Base-by-base conservation (phyloP, 257 asterid genomes). In the Forsythia viridissima region DNA sequence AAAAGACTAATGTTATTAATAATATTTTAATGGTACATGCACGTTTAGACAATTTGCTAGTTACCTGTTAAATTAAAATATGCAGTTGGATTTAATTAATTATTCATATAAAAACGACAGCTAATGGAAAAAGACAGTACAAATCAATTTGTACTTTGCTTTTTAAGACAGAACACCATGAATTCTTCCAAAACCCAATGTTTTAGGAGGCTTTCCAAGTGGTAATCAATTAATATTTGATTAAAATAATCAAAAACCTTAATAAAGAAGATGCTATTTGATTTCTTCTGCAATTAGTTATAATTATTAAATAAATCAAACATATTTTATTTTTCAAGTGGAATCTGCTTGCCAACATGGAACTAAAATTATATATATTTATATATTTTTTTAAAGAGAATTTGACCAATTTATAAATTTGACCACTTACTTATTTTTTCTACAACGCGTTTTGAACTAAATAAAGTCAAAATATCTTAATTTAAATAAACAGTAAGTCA, bases 271-370 rank as follows among this genome's bases (percentile, higher is more conserved):
- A 41, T 0, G 24, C 13, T 44, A 8, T 44, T 67, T n/a, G 30
- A 57, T 57, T 16, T 57, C 34, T 57, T n/a, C 30, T 18, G 21
- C 7, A 44, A 44, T 44, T 10, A 44, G 13, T 52, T 52, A 52
- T 52, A 52, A 13, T 13, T 59, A 20, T 59, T 18, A 4, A 59
- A 59, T 20, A 18, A 20, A 59, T 59, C 67, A 34, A 3, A 21
- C 67, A 59, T 59, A 59, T 18, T 59, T 59, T 59, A 20, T 20
- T 59, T 59, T 59, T 59, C 36, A 20, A 59, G 36, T 20, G 67
- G 36, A 18, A 73, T 73, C 46, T 8, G 37, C 11, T 65, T 72
- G 44, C 24, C 71, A 75, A 73, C 77, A 76, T 73, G 79, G 65
- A 42, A 66, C 68, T 2, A 65, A 37, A 66, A 72, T 0, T 57